Conservation (phyloP, 306 rosid genomes). For the Rosa multiflora region DNA sequence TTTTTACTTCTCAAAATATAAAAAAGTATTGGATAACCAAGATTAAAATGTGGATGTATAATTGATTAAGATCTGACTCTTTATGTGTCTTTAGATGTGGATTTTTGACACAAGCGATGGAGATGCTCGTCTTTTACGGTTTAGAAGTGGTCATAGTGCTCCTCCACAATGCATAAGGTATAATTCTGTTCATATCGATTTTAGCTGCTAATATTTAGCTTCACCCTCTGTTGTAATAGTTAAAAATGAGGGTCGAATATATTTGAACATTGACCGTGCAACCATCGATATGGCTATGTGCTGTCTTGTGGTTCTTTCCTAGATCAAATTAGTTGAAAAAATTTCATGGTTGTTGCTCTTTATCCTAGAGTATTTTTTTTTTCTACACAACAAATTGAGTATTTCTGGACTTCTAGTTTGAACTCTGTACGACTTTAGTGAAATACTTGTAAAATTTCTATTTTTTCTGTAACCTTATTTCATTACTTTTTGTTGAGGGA, state of each 20-base stretch:
- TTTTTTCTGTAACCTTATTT: neutral
- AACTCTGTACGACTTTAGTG: neutral
- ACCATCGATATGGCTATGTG: neutral
- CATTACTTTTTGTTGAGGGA: neutral
- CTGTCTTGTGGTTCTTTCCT: neutral
- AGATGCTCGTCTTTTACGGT: conserved; percentile 84
- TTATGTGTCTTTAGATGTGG: conserved; percentile 68
- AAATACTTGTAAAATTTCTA: neutral
- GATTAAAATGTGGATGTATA: neutral
- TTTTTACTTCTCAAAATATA: neutral
- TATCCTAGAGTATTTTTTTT: neutral
- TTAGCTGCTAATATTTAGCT: conserved; percentile 10
- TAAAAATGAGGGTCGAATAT: neutral
- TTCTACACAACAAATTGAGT: neutral
- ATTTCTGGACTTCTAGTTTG: neutral
- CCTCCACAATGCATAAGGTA: conserved; percentile 94
- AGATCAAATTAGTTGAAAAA: neutral
- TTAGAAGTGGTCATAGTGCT: conserved; percentile 94
- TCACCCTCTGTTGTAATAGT: neutral
- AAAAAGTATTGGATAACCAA: neutral
- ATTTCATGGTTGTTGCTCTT: neutral
- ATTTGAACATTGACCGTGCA: neutral
- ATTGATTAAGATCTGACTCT: neutral
- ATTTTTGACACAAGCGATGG: conserved; percentile 92
- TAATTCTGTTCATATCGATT: conserved; percentile 30